phyloP scores from a whole-genome alignment of 2,329 filamentous ascomycete species.

The Fusarium sp. region DNA sequence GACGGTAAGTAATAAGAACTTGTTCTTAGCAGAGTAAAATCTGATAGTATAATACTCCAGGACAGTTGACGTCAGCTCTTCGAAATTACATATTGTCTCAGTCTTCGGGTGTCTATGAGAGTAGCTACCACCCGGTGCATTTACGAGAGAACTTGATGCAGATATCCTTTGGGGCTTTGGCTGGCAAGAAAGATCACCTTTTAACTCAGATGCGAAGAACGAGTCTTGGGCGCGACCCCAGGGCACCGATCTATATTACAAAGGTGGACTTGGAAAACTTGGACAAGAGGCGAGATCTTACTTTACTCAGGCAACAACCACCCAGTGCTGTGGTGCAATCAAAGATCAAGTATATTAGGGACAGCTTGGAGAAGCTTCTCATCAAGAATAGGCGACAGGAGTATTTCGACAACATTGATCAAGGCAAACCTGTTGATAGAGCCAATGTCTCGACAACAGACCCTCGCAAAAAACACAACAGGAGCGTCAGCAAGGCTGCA shows the following conservation, averaged over 20 bases:
- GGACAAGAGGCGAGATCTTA: background rate
- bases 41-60: background rate
- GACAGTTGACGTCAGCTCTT: background rate
- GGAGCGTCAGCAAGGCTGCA: background rate
- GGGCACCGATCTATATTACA: background rate
- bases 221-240: background rate
- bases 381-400: background rate
- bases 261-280: background rate
- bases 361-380: background rate
- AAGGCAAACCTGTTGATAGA: background rate
- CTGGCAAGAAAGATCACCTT: background rate
- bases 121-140: no score
- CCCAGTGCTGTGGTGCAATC: background rate
- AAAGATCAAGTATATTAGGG: background rate
- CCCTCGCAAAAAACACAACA: background rate
- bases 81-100: background rate
- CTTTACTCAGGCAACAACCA: background rate
- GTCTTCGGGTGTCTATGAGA: background rate
- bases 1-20: background rate
- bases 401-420: background rate
- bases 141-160: background rate
- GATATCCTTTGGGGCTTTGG: background rate
- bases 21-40: background rate
- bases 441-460: background rate
- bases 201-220: background rate